A percentile compares a stretch with the other conserved stretches of the same genome.
Conservation (phyloP, 164 flowering plant species). For the Hamamelis virginiana region DNA sequence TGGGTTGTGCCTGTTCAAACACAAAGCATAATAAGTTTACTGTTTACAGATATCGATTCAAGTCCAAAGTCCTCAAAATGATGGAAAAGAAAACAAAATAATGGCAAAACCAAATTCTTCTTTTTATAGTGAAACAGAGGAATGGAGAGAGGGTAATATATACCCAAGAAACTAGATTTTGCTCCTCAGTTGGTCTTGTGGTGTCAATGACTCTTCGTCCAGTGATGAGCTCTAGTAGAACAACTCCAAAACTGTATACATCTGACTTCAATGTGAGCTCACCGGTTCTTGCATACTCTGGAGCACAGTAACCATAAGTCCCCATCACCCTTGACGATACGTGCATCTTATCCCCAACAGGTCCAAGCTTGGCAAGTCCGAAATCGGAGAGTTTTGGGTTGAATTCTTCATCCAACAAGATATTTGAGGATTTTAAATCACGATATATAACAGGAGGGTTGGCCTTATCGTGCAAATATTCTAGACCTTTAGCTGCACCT, state of each 20-base stretch:
- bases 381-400: conserved; percentile 64
- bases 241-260: conserved; percentile 72
- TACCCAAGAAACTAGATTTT: conserved; percentile 76
- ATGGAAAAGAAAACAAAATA: no score
- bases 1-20: conserved; percentile 57
- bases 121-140: neutral
- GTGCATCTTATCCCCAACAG: conserved; percentile 38
- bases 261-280: conserved; percentile 60
- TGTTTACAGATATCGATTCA: neutral
- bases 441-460: conserved; percentile 67
- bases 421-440: conserved; percentile 61
- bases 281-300: conserved; percentile 57
- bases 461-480: conserved; percentile 61
- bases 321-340: conserved; percentile 62
- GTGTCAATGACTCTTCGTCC: conserved; percentile 70
- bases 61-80: no score
- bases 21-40: neutral
- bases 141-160: neutral
- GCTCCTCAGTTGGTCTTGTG: conserved; percentile 50
- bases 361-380: conserved; percentile 62
- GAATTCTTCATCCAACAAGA: conserved; percentile 48
- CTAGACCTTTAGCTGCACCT: conserved; percentile 64
- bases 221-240: conserved; percentile 62
- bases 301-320: conserved; percentile 70
- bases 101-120: no score